phyloP scores from a whole-genome alignment of 2,329 filamentous ascomycete species.

The Cryphonectria nitschkei region DNA sequence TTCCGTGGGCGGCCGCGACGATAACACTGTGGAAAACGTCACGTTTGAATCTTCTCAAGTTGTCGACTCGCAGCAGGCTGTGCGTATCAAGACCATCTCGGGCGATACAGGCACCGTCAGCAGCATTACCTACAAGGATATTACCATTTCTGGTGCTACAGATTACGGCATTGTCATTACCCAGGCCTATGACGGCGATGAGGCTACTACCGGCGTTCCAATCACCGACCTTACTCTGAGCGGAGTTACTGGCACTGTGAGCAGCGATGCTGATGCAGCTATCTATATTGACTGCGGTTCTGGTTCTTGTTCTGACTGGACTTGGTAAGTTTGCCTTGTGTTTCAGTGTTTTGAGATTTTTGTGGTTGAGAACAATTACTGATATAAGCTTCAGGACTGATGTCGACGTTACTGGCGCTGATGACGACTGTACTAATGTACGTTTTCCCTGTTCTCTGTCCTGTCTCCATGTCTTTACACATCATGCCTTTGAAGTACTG shows the following conservation, averaged over 20 bases:
- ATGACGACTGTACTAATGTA: conserved; percentile 21
- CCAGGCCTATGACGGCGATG: conserved; percentile 28
- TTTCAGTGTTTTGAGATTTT: background rate
- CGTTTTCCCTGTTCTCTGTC: background rate
- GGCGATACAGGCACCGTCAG: conserved; percentile 15
- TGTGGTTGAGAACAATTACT: background rate
- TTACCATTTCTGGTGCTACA: background rate
- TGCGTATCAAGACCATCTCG: conserved; percentile 17
- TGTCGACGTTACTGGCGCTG: conserved; percentile 23
- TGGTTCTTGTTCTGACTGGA: conserved; percentile 25
- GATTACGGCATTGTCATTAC: conserved; percentile 29
- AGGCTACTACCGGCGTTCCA: conserved; percentile 24
- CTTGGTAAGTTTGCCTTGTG: conserved; percentile 9
- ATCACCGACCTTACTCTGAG: conserved; percentile 23
- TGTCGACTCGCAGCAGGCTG: conserved; percentile 55
- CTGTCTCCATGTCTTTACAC: background rate
- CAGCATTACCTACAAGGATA: conserved; percentile 14
- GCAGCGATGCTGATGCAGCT: conserved; percentile 13
- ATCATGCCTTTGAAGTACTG: background rate
- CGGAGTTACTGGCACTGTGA: conserved; percentile 19
- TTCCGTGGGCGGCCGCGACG: conserved; percentile 55
- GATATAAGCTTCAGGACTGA: background rate
- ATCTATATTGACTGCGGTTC: conserved; percentile 27
- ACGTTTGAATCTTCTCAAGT: conserved; percentile 52
- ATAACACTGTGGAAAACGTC: conserved; percentile 58